Percentiles rank a stretch among this genome's conserved stretches.
These are phyloP conservation scores for Neurospora sp. DNA, from an alignment of 495 filamentous ascomycete species.

Conservation along the genomic window DNA sequence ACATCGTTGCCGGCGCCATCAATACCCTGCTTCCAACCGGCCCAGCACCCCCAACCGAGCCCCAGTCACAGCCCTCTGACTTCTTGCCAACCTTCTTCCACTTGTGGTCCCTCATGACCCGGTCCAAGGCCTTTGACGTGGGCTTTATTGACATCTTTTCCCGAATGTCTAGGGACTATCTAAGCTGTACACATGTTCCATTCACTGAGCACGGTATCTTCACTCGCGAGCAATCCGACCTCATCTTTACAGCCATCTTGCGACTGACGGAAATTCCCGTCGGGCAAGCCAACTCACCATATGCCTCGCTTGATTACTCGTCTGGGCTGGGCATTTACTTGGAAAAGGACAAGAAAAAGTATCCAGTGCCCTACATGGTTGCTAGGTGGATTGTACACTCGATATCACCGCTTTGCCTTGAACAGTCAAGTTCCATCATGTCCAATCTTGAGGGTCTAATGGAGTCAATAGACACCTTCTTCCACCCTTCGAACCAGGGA, in stretches of 20 bases:
- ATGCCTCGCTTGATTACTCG: constrained; percentile 73
- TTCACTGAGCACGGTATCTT: constrained; percentile 87
- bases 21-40: constrained; percentile 82
- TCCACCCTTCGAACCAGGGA: constrained; percentile 95
- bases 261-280: constrained; percentile 92
- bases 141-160: constrained; percentile 85
- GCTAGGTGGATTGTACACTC: constrained; percentile 95
- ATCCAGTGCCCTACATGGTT: constrained; percentile 82
- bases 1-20: constrained; percentile 73
- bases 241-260: constrained; percentile 87
- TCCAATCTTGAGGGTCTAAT: constrained; percentile 85
- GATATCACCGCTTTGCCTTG: constrained; percentile 74
- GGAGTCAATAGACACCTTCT: constrained; percentile 95
- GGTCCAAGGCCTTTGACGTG: constrained; percentile 79
- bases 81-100: constrained; percentile 90
- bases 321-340: constrained; percentile 76
- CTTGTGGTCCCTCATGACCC: constrained; percentile 85
- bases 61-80: constrained; percentile 65
- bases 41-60: constrained; percentile 59
- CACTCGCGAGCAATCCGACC: constrained; percentile 79
- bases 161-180: constrained; percentile 70
- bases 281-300: constrained; percentile 88
- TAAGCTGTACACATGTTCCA: constrained; percentile 61
- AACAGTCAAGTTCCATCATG: constrained; percentile 68
- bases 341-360: constrained; percentile 85